Conservation (phyloP, 1,284 basidiomycete species). For the Tetrapyrgos nigripes region DNA sequence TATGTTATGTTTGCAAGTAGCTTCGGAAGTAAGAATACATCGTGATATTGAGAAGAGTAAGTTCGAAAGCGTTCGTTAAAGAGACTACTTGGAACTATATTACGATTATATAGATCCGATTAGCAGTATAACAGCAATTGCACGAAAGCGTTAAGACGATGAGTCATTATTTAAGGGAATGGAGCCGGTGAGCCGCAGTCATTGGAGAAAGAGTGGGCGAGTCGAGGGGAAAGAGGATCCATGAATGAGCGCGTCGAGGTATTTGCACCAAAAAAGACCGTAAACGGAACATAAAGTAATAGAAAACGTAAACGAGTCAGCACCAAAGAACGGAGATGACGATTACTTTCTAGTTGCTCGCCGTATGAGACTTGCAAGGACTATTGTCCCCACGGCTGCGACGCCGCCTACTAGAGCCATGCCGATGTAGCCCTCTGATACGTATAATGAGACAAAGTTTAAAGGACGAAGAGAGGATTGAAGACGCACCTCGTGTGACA, state of each 20-base stretch:
- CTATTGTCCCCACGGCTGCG: constrained; percentile 85
- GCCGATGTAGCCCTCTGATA: constrained; percentile 88
- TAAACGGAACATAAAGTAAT: constrained; percentile 4
- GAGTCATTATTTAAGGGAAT: too few species aligned
- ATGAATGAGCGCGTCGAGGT: not conserved
- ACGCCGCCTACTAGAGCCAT: constrained; percentile 94
- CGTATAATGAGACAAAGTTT: constrained; percentile 13
- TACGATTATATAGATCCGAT: not conserved
- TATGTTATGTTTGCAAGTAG: too few species aligned
- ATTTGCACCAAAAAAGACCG: constrained; percentile 4
- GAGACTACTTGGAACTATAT: constrained; percentile 10
- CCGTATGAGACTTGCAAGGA: constrained; percentile 86
- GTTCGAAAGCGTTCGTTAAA: not conserved
- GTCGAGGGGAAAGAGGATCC: not conserved
- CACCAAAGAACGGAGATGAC: constrained; percentile 7
- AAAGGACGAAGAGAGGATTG: constrained; percentile 5
- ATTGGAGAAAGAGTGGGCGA: not conserved
- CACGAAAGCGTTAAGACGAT: too few species aligned
- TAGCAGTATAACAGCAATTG: not conserved
- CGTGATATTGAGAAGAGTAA: not conserved
- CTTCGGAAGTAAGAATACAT: constrained; percentile 5
- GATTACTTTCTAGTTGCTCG: constrained; percentile 78
- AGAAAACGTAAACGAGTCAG: constrained; percentile 23
- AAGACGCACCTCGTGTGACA: constrained; percentile 77
- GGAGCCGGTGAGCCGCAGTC: not conserved